Base-by-base conservation (phyloP, 495 filamentous ascomycete genomes). In the Cladorrhinum samala region DNA sequence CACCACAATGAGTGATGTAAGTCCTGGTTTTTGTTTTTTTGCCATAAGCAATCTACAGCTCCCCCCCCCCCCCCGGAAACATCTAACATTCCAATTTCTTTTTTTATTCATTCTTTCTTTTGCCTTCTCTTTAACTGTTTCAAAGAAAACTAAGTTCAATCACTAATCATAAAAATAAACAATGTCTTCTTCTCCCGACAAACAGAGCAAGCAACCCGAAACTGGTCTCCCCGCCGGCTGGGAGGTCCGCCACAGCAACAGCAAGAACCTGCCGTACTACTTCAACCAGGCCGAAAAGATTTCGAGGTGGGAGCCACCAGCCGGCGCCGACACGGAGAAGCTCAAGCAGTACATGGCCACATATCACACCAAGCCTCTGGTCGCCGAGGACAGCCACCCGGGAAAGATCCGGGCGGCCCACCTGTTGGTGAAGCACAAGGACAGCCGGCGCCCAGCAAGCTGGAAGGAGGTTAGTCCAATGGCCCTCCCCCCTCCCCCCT, bases 251-350 rank as follows among this genome's bases (percentile, higher is more conserved):
- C 88, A 92, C 72, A 94, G 88, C 67, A 92, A 95, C 73, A 91
- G 88, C 68, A 97, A 95, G 74, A 94, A 93, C 70, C 87, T 97
- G 14, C 93, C 93, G 33, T 98, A 98, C 75, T 98, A 96, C 73
- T 97, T 95, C 85, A 93, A 95, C 71, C 69, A 85, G 21, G 68
- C 67, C 23, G 87, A 87, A 44, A 89, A 88, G 63, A 82, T 85
- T 59, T 97, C 93, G 46, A 81, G 87, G 68, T 98, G 93, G 93
- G 92, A 97, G 60, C 93, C 93, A 3, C 93, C 93, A 20, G 58
- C 76, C 9, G 89, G 84, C 40, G 89, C 91, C 39, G 86, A 98
- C 72, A 82, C 86, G 42, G 89, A 96, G 56, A 88, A 86, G 67
- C 81, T 98, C 33, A 97, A 96, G 76, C 60, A 76, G 18, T 96